Conservation (phyloP, 345 rosid species). For the Cardiospermum halicacabum region DNA sequence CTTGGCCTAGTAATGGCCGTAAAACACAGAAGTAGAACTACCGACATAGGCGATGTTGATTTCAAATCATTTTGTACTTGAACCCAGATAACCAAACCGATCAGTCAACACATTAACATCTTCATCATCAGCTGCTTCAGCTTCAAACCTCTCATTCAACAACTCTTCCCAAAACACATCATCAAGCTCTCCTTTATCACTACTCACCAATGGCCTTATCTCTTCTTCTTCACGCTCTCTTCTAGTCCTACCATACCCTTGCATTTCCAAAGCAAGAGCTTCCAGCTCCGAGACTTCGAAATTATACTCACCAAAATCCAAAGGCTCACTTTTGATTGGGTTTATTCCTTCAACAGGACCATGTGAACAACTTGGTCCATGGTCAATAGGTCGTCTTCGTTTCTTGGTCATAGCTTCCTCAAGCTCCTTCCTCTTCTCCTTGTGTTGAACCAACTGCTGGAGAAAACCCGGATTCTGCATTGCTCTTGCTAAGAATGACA, state of each 20-base stretch:
- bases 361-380: conserved; percentile 19
- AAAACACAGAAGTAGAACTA: not conserved
- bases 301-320: conserved; percentile 33
- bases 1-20: conserved; percentile 12
- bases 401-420: conserved; percentile 49
- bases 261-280: conserved; percentile 84
- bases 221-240: conserved; percentile 27
- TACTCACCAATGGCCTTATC: conserved; percentile 17
- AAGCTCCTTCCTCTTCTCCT: conserved; percentile 44
- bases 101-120: conserved; percentile 42
- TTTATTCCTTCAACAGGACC: not conserved
- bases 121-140: conserved; percentile 36
- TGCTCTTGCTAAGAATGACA: conserved; percentile 73
- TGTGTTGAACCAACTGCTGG: conserved; percentile 47
- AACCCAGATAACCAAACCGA: conserved; percentile 46
- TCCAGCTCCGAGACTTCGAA: conserved; percentile 68
- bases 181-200: conserved; percentile 41
- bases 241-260: conserved; percentile 46
- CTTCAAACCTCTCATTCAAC: conserved; percentile 40
- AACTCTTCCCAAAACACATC: conserved; percentile 70
- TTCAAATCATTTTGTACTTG: conserved; percentile 23
- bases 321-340: conserved; percentile 42
- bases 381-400: conserved; percentile 40
- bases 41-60: not conserved
- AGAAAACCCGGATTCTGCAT: conserved; percentile 61